Evolutionary conservation across 768 basidiomycete species (phyloP), one percentile per base, ranked within the genome.

Genomic region (Hortiboletus flavorubellus): DNA sequence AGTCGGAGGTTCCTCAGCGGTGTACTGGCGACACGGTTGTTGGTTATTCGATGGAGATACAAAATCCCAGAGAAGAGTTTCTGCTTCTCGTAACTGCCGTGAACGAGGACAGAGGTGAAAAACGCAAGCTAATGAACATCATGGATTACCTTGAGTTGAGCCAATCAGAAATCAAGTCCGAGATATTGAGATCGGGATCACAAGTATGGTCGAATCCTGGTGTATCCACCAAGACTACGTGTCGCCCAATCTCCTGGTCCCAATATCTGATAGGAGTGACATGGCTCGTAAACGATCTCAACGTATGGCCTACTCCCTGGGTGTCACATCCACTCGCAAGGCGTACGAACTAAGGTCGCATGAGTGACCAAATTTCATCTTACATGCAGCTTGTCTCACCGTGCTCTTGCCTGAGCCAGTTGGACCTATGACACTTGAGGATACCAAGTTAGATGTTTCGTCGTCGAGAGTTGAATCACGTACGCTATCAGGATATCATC

Each of bases 31-130:
- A 76, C 68, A 1, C 74, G 67, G 47, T 71, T 70, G 42, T 76
- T 73, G 8, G 73, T 64, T 38, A 77, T 77, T 14, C 72, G 68
- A 53, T 77, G 76, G 14, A 76, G 54, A 54, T 76, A 77, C 18
- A 77, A 16, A 29, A 77, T 67, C 2, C 69, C 74, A 9, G 69
- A 59, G 1, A 77, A 64, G n/a, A 54, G 42, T 9, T 55, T 60
- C 3, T 47, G 4, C 12, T 43, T 45, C 10, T 37, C 38, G 29
- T 60, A 58, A n/a, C 61, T 66, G 30, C n/a, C n/a, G 9, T 21
- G 23, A 14, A 11, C 14, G 31, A 29, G 1, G 15, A 21, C n/a
- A 23, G 23, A 7, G 21, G 33, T 30, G 26, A 63, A 37, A 46
- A 18, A 23, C 0, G 16, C 4, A 10, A 12, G 3, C 15, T 18